phyloP scores from a whole-genome alignment of 208 protist genomes.

The Porcisia deanei region DNA sequence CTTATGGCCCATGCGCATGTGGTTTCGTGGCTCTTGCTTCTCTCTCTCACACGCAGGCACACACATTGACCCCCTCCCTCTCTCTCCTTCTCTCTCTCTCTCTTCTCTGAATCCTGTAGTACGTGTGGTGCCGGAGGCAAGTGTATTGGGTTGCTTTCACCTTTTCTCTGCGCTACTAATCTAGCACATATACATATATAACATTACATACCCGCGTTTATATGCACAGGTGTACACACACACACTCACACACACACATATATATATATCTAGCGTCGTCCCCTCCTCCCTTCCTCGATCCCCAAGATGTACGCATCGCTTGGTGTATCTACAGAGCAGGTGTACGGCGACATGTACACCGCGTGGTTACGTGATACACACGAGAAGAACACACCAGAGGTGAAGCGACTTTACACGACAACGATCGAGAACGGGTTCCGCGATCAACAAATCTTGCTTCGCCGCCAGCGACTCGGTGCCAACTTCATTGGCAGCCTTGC shows the following conservation, averaged over 20 bases:
- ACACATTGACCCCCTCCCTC: background rate
- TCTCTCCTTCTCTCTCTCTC: background rate
- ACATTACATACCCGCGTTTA: too few species aligned
- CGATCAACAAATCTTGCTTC: slow-evolving; percentile 62
- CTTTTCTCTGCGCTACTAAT: too few species aligned
- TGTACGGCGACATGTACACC: slow-evolving; percentile 84
- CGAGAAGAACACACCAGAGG: slow-evolving; percentile 79
- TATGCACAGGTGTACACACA: too few species aligned
- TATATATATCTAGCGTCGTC: too few species aligned
- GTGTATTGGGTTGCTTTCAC: too few species aligned
- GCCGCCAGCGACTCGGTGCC: slow-evolving; percentile 73
- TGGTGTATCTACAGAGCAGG: slow-evolving; percentile 75
- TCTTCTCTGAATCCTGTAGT: background rate
- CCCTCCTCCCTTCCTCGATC: background rate
- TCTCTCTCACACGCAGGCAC: background rate
- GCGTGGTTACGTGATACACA: slow-evolving; percentile 89
- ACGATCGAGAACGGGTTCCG: slow-evolving; percentile 77
- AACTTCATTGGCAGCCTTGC: slow-evolving; percentile 76
- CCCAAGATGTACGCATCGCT: slow-evolving; percentile 62
- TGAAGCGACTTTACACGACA: slow-evolving; percentile 73
- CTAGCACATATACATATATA: too few species aligned
- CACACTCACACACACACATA: too few species aligned
- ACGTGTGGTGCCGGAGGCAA: too few species aligned
- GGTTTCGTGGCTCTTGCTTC: too few species aligned
- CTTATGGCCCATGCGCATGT: too few species aligned